These are phyloP conservation scores for Alternaria sp. DNA, from an alignment of 2,329 filamentous ascomycete genomes.

Conservation along the genomic window DNA sequence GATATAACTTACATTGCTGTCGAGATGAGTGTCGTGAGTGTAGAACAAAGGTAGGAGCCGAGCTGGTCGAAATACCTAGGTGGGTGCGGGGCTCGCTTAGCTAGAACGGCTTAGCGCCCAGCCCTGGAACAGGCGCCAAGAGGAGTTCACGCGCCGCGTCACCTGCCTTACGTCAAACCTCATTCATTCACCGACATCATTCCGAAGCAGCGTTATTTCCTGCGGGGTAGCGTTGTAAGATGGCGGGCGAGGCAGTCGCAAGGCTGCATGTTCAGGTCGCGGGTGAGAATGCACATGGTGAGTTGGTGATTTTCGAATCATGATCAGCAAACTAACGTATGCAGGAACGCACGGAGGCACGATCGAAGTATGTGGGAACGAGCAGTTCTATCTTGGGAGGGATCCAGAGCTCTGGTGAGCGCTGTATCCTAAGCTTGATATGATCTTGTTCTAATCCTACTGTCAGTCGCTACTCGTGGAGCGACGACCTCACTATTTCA, in stretches of 20 bases:
- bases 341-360: conserved; percentile 32
- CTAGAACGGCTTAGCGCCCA: conserved; percentile 8
- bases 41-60: conserved; percentile 41
- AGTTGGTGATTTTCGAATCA: conserved; percentile 6
- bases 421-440: conserved; percentile 6
- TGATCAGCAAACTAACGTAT: conserved; percentile 25
- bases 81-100: conserved; percentile 40
- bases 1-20: conserved; percentile 51
- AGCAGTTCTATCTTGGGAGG: conserved; percentile 49
- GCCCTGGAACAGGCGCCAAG: conserved; percentile 10
- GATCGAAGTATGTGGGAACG: conserved; percentile 46
- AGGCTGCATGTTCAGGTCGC: conserved; percentile 35
- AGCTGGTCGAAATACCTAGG: conserved; percentile 22
- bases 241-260: conserved; percentile 39
- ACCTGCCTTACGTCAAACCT: conserved; percentile 6
- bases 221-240: conserved; percentile 15
- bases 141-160: conserved; percentile 22
- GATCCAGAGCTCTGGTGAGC: conserved; percentile 44
- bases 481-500: conserved; percentile 51
- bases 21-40: conserved; percentile 55
- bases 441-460: conserved; percentile 25
- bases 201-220: background rate
- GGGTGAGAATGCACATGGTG: conserved; percentile 28
- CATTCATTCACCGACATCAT: conserved; percentile 1
- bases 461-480: conserved; percentile 42